These are phyloP conservation scores for Cnidoscolus chayamansa DNA, from an alignment of 441 rosid genomes.

Conservation along the genomic window DNA sequence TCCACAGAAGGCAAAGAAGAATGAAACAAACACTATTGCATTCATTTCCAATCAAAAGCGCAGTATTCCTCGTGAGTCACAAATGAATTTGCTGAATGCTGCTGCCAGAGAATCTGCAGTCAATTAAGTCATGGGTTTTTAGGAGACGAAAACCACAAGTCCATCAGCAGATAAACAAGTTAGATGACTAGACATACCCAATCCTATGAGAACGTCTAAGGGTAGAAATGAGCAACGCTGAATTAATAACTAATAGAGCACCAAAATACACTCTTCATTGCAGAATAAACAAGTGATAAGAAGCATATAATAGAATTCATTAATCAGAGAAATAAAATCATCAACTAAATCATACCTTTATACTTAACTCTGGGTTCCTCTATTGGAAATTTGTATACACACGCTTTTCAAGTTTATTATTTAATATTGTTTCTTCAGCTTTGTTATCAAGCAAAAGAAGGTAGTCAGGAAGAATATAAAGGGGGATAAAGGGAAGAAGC, in stretches of 20 bases:
- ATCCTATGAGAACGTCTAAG: background rate
- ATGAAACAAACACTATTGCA: conserved; percentile 28
- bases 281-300: background rate
- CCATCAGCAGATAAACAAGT: background rate
- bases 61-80: conserved; percentile 12
- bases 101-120: conserved; percentile 9
- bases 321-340: background rate
- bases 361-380: background rate
- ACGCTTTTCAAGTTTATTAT: background rate
- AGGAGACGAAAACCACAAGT: conserved; percentile 4
- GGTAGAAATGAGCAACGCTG: background rate
- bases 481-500: background rate
- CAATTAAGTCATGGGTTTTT: conserved; percentile 19
- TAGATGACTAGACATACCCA: background rate
- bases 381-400: background rate
- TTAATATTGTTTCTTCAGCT: background rate
- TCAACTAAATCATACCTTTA: conserved; percentile 10
- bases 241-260: conserved; percentile 8
- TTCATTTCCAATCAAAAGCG: conserved; percentile 36
- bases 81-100: conserved; percentile 21
- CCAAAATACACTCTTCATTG: background rate
- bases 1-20: conserved; percentile 33
- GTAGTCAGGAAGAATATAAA: background rate
- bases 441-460: background rate
- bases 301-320: background rate